Conservation (phyloP, 2,329 filamentous ascomycete genomes). For the Sporothrix mexicana region DNA sequence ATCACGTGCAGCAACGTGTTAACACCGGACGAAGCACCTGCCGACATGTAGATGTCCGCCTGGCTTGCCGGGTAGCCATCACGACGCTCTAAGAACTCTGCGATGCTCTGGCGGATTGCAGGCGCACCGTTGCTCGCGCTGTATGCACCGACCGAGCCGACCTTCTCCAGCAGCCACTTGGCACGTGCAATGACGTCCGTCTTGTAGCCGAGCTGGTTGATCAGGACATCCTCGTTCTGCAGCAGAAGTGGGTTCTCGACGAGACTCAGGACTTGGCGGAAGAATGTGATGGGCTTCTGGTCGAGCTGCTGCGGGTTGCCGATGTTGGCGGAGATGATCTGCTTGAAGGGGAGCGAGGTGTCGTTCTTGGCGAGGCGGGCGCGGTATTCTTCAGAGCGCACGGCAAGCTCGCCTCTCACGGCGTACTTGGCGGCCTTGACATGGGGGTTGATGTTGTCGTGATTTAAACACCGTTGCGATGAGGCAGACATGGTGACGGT, state of each 20-base stretch:
- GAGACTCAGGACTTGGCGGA: constrained; percentile 92
- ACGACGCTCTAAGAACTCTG: constrained; percentile 88
- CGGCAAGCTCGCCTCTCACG: constrained; percentile 92
- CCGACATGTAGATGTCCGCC: constrained; percentile 85
- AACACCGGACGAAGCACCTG: constrained; percentile 90
- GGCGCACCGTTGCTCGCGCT: constrained; percentile 90
- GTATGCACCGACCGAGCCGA: constrained; percentile 94
- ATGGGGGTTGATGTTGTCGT: constrained; percentile 91
- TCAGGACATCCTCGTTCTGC: constrained; percentile 79
- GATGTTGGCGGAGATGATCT: constrained; percentile 96
- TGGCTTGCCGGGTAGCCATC: constrained; percentile 87
- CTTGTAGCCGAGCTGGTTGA: constrained; percentile 81
- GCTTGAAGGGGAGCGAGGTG: constrained; percentile 74
- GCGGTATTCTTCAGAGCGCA: constrained; percentile 90
- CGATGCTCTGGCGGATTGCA: constrained; percentile 85
- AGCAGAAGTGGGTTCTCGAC: constrained; percentile 88
- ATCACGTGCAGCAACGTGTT: constrained; percentile 92
- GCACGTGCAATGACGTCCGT: constrained; percentile 86
- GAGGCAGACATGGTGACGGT: constrained; percentile 46
- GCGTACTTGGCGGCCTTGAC: constrained; percentile 91
- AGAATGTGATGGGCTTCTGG: constrained; percentile 99
- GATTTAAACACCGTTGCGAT: constrained; percentile 61
- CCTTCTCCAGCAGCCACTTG: constrained; percentile 76
- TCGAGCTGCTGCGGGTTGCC: constrained; percentile 98
- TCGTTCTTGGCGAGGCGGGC: constrained; percentile 69